Percentiles rank a stretch among this genome's conserved stretches.
Conservation (phyloP, 2,329 filamentous ascomycete genomes). For the Ascochyta rabiei region DNA sequence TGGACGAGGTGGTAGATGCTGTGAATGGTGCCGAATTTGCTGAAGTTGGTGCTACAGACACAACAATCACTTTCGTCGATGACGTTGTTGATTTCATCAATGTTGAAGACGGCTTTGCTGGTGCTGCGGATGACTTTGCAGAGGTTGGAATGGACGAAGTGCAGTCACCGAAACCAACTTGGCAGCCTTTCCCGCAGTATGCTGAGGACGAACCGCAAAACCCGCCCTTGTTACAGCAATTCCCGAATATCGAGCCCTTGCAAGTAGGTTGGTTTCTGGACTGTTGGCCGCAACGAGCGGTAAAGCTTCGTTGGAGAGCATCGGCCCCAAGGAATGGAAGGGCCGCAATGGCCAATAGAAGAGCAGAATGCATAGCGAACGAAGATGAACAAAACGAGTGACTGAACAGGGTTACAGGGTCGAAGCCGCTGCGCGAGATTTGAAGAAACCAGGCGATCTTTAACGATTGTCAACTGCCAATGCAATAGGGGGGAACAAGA, state of each 20-base stretch:
- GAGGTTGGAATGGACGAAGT: neutral
- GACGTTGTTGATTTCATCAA: neutral
- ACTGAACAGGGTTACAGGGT: neutral
- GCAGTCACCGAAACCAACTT: constrained; percentile 42
- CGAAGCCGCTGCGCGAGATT: neutral
- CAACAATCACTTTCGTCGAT: neutral
- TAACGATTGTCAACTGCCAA: constrained; percentile 1
- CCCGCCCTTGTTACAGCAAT: constrained; percentile 55
- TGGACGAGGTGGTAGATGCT: neutral
- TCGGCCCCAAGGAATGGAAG: constrained; percentile 14
- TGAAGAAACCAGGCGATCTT: constrained; percentile 5
- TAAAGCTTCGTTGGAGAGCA: constrained; percentile 2
- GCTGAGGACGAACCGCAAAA: constrained; percentile 46
- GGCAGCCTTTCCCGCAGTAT: constrained; percentile 43
- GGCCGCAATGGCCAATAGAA: constrained; percentile 12
- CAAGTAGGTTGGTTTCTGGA: constrained; percentile 42
- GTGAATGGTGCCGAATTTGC: neutral
- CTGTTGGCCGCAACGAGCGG: constrained; percentile 11
- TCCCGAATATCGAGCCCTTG: constrained; percentile 50
- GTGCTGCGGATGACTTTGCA: neutral
- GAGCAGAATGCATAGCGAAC: constrained; percentile 11
- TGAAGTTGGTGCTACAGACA: constrained; percentile 1
- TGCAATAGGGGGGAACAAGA: constrained; percentile 6
- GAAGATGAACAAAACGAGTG: constrained; percentile 7
- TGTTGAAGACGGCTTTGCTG: constrained; percentile 1